phyloP scores from a whole-genome alignment of 306 rosid genomes.

The Gynostemma pentaphyllum region DNA sequence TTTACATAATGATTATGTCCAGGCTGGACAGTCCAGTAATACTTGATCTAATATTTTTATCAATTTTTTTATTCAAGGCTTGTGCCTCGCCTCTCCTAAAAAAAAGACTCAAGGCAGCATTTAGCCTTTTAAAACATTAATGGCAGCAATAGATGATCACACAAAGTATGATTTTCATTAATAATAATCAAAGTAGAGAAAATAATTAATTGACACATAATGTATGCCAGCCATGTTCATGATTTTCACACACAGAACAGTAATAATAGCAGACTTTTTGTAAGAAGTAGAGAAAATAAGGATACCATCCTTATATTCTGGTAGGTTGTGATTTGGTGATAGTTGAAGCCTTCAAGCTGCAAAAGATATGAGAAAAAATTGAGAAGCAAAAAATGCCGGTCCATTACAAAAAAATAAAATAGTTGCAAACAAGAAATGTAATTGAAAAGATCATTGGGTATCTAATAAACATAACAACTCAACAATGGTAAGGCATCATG shows the following conservation, averaged over 20 bases:
- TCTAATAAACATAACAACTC: not conserved
- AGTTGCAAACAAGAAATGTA: not conserved
- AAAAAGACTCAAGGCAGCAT: no score
- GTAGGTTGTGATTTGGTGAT: not conserved
- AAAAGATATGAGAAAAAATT: not conserved
- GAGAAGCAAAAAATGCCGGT: not conserved
- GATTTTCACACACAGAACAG: not conserved
- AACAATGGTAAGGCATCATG: not conserved
- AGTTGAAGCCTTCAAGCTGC: conserved; percentile 2
- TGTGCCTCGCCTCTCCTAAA: no score
- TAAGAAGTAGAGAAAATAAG: not conserved
- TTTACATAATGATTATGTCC: no score
- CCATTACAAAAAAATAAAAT: not conserved
- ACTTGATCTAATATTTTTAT: no score
- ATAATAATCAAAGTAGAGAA: no score
- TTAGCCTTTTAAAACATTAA: no score
- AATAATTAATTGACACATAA: not conserved
- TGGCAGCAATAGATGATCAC: no score
- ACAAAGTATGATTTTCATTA: no score
- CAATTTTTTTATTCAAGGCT: no score
- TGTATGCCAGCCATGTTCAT: not conserved
- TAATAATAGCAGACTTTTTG: not conserved
- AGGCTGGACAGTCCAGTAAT: no score
- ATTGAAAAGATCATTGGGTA: not conserved
- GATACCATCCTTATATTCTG: conserved; percentile 4